Evolutionary conservation across 2,329 filamentous ascomycete genomes (phyloP), one percentile per base, ranked within the genome.

Genomic region (Onygenales sp.): DNA sequence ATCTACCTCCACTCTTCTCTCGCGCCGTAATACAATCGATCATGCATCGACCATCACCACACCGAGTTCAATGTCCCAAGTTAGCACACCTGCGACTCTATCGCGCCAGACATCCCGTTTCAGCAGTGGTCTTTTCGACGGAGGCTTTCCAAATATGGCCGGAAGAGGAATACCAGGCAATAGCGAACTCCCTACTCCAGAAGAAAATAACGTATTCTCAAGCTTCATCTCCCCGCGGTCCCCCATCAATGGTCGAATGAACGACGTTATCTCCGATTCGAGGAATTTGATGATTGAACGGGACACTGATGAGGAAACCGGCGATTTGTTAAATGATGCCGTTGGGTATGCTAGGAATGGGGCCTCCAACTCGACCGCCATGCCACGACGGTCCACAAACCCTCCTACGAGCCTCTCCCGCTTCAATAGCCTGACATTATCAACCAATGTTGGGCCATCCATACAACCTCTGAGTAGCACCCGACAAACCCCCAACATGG

Each of bases 311-410:
- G 82, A 84, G 54, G 82, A 84, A 59, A 83, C 82, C 3, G 78
- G 78, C 9, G 78, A 80, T 52, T 63, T 85, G 37, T 74, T 85
- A 51, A 82, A 82, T 55, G 81, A 85, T 62, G 80, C 82, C 1
- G 73, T 84, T 53, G 81, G 78, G 8, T 85, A 82, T 61, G 88
- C 87, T 8, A 85, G 91, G 62, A 88, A 83, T 62, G 85, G 83
- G 2, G 74, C 80, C 52, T 71, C 73, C 11, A 63, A 62, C 42
- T 69, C 67, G 49, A 61, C 63, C 42, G 63, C 62, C 10, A 63
- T 63, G 45, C 72, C 78, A 55, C 84, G 88, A 52, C 82, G 84
- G 58, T 80, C 83, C 40, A 90, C 86, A 1, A 87, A 84, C 52
- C 83, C 87, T 31, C 83, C 87, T 55, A 74, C 91, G 40, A 85